Base-by-base conservation (phyloP, 2,329 filamentous ascomycete genomes). In the Ceratocystis colombiana region DNA sequence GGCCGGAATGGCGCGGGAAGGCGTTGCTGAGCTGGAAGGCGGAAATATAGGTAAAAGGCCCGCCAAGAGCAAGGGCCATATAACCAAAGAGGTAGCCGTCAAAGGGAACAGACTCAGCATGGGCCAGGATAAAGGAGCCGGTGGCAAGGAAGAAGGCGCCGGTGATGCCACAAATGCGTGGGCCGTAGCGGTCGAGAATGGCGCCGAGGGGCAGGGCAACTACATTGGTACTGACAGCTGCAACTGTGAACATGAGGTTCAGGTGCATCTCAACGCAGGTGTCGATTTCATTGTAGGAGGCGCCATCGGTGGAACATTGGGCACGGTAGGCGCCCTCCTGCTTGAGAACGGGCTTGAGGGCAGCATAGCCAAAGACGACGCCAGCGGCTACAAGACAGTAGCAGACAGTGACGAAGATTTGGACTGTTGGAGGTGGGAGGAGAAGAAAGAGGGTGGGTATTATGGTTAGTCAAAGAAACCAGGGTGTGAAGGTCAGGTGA, bases 191-290 rank as follows among this genome's bases (percentile, higher is more conserved):
- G 75, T 96, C 92, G 25, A 96, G 82, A 57, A 96, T 87, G 2
- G 89, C 89, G 59, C 92, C 92, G 10, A 96, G 85, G 1, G 91
- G 89, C 5, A 96, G 80, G 12, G 92, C 91, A 50, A 86, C 89
- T 12, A 96, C 88, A 72, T 96, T 96, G 48, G 91, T 95, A 5
- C 84, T 88, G 8, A 96, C 90, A 15, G 90, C 91, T 12, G 91
- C 91, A 50, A 91, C 82, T 5, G 90, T 95, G 79, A 96, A 96
- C 89, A 96, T 96, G 70, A 96, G 78, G 74, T 96, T 96, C 66
- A 96, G 81, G 68, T 80, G 80, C 64, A 85, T 83, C 71, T 84
- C 83, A 67, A 79, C 76, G 73, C 75, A 82, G n/a, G 74, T 77
- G 33, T 79, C 71, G 17, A 71, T 71, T n/a, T 72, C 69, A 1